A percentile compares a stretch with the other conserved stretches of the same genome.
Evolutionary conservation across 768 basidiomycete genomes (phyloP).

Genomic region (Termitomyces sp.): DNA sequence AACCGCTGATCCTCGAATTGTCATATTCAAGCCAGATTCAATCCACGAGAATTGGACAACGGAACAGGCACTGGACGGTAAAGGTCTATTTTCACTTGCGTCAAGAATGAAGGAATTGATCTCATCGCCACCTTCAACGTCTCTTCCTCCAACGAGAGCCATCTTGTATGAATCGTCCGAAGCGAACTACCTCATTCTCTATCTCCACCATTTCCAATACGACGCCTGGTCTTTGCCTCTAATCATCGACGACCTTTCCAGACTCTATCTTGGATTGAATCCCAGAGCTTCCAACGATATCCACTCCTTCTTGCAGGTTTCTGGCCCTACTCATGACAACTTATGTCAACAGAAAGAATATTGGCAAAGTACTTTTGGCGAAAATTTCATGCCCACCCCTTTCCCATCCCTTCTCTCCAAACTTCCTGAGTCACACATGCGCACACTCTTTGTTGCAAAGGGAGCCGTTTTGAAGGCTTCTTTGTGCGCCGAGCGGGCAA

Average conservation of each 20-base stretch:
- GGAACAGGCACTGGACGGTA: slow-evolving; percentile 10
- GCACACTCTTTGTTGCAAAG: slow-evolving; percentile 11
- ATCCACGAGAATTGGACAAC: slow-evolving; percentile 17
- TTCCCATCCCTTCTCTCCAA: slow-evolving; percentile 19
- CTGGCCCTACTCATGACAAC: slow-evolving; percentile 14
- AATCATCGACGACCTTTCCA: slow-evolving; percentile 32
- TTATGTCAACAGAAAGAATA: slow-evolving; percentile 23
- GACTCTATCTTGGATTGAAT: slow-evolving; percentile 23
- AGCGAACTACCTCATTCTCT: slow-evolving; percentile 19
- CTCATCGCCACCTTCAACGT: slow-evolving; percentile 17
- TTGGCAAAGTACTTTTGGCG: slow-evolving; percentile 28
- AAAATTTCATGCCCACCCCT: slow-evolving; percentile 17
- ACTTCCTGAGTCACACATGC: slow-evolving; percentile 1
- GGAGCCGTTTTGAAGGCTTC: slow-evolving; percentile 14
- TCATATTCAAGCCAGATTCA: slow-evolving; percentile 17
- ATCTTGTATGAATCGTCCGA: slow-evolving; percentile 17
- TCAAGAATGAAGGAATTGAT: slow-evolving; percentile 19
- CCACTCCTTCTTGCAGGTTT: slow-evolving; percentile 21
- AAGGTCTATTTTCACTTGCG: slow-evolving; percentile 12
- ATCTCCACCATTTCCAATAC: slow-evolving; percentile 45
- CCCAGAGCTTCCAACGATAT: slow-evolving; percentile 19
- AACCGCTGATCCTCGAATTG: slow-evolving; percentile 17
- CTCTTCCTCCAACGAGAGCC: slow-evolving; percentile 18
- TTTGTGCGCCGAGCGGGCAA: slow-evolving; percentile 37
- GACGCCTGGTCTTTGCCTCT: slow-evolving; percentile 41